These are phyloP conservation scores for Daldinia sp. DNA, from an alignment of 2,329 filamentous ascomycete genomes.

Conservation along the genomic window DNA sequence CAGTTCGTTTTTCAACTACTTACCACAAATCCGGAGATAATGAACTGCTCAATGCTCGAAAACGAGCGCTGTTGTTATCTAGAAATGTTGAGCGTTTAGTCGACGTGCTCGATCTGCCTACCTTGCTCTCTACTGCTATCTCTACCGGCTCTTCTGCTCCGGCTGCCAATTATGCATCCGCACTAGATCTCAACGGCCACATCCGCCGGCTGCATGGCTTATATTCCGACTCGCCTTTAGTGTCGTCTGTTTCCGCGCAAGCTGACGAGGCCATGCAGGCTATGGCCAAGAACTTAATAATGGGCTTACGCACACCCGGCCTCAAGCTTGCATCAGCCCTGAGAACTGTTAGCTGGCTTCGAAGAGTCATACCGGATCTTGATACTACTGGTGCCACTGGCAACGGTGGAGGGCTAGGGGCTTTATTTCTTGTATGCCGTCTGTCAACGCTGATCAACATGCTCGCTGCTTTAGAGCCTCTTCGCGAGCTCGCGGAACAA, in stretches of 20 bases:
- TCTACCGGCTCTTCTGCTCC: conserved; percentile 64
- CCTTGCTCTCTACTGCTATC: conserved; percentile 84
- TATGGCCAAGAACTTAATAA: conserved; percentile 87
- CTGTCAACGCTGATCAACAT: conserved; percentile 83
- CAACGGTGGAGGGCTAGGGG: conserved; percentile 78
- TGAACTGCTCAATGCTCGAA: conserved; percentile 77
- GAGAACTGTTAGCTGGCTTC: conserved; percentile 90
- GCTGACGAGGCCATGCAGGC: conserved; percentile 89
- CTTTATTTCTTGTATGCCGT: conserved; percentile 88
- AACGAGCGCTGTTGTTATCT: conserved; percentile 82
- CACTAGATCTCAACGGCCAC: conserved; percentile 92
- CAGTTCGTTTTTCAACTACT: conserved; percentile 82
- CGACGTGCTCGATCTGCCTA: conserved; percentile 90
- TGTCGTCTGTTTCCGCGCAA: conserved; percentile 78
- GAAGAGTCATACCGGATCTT: conserved; percentile 86
- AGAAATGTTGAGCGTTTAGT: conserved; percentile 90
- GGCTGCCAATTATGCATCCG: conserved; percentile 84
- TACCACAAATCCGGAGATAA: conserved; percentile 82
- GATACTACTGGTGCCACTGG: conserved; percentile 56
- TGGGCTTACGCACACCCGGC: conserved; percentile 78
- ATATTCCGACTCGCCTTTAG: conserved; percentile 82
- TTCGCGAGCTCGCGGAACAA: conserved; percentile 90
- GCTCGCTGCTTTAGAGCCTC: conserved; percentile 84
- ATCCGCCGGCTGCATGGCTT: conserved; percentile 86
- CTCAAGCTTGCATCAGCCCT: conserved; percentile 92